These are phyloP conservation scores for Hordeum pubiflorum DNA, from an alignment of 202 grass and related monocot genomes.

Conservation along the genomic window DNA sequence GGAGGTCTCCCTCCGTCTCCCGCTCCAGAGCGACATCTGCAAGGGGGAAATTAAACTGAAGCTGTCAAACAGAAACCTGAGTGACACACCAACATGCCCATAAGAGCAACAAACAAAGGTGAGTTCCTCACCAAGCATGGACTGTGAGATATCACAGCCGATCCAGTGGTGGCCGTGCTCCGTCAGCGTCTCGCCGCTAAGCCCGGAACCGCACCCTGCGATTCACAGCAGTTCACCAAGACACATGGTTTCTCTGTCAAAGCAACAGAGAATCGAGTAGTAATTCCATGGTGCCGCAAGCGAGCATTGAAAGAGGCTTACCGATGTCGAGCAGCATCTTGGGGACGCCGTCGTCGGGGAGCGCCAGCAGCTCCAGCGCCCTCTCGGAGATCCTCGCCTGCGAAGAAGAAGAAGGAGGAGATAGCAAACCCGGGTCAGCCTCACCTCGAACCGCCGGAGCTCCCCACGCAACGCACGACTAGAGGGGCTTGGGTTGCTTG, in stretches of 20 bases:
- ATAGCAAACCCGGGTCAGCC: background rate
- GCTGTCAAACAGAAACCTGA: background rate
- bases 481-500: background rate
- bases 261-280: no score
- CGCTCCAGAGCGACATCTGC: slow-evolving; percentile 80
- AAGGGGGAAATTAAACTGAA: background rate
- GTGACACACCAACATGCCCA: background rate
- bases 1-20: slow-evolving; percentile 66
- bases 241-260: no score
- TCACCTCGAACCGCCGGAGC: background rate
- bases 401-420: background rate
- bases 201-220: slow-evolving; percentile 81
- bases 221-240: background rate
- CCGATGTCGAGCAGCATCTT: slow-evolving; percentile 90
- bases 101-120: background rate
- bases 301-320: background rate
- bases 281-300: no score
- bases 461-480: background rate
- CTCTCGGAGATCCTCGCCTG: slow-evolving; percentile 91
- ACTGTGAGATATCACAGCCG: slow-evolving; percentile 88
- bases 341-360: slow-evolving; percentile 73
- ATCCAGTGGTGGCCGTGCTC: slow-evolving; percentile 90
- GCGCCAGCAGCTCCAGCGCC: slow-evolving; percentile 73
- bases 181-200: slow-evolving; percentile 83
- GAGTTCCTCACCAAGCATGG: slow-evolving; percentile 70